Percentiles rank a stretch among this genome's conserved stretches.
Conservation (phyloP, 768 basidiomycete genomes). For the Auricularia cornea region DNA sequence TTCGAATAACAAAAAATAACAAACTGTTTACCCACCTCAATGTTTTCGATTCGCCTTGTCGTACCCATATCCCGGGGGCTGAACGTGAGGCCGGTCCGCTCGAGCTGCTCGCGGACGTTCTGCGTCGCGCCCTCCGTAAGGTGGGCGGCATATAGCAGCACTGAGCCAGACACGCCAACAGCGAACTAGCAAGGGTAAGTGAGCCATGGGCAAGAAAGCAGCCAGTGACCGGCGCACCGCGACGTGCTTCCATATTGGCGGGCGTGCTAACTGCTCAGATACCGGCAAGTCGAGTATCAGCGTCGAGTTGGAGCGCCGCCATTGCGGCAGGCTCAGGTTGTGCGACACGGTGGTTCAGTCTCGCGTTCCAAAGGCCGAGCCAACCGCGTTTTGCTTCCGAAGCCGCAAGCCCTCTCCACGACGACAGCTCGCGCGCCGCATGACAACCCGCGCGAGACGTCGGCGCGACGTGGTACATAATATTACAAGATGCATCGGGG, state of each 20-base stretch:
- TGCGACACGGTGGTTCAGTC: too few relatives aligned
- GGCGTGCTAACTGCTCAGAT: slow-evolving; percentile 14
- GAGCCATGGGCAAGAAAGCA: too few relatives aligned
- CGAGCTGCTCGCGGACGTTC: not conserved
- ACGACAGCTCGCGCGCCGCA: too few relatives aligned
- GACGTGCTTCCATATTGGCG: slow-evolving; percentile 45
- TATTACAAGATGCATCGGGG: too few relatives aligned
- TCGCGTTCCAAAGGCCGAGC: too few relatives aligned
- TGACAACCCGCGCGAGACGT: too few relatives aligned
- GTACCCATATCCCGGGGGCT: slow-evolving; percentile 46
- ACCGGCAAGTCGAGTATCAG: not conserved
- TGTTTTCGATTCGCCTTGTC: slow-evolving; percentile 49
- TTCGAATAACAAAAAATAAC: slow-evolving; percentile 2
- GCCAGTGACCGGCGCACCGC: slow-evolving; percentile 39
- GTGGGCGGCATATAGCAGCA: slow-evolving; percentile 1
- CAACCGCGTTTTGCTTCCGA: too few relatives aligned
- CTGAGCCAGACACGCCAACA: slow-evolving; percentile 10
- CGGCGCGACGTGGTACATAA: too few relatives aligned
- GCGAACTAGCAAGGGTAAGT: slow-evolving; percentile 6
- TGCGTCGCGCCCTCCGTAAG: not conserved
- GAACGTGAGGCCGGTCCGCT: slow-evolving; percentile 33
- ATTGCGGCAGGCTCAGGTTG: not conserved
- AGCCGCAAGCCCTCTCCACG: too few relatives aligned
- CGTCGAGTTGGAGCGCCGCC: not conserved
- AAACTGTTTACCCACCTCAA: slow-evolving; percentile 17